phyloP scores from a whole-genome alignment of 1,284 basidiomycete genomes.

The Polyporus tsugae region DNA sequence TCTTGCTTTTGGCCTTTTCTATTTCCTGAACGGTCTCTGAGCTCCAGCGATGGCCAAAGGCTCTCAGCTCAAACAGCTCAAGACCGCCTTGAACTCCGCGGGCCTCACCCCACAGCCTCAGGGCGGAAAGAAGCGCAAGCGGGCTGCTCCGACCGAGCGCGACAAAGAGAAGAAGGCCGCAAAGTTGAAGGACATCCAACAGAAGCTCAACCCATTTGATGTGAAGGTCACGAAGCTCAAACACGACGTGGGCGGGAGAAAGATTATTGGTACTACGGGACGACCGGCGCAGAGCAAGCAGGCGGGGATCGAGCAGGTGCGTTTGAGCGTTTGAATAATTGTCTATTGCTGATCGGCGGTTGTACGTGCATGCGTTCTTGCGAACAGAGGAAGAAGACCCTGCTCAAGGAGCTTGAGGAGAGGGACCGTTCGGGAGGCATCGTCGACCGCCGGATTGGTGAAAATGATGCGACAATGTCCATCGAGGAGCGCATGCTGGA shows the following conservation, averaged over 20 bases:
- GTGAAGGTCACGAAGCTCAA: slow-evolving; percentile 91
- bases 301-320: slow-evolving; percentile 89
- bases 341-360: background rate
- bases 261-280: slow-evolving; percentile 85
- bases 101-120: slow-evolving; percentile 72
- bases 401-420: slow-evolving; percentile 89
- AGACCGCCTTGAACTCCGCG: slow-evolving; percentile 80
- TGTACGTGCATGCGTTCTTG: background rate
- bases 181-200: slow-evolving; percentile 87
- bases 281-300: slow-evolving; percentile 89
- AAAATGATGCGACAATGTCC: slow-evolving; percentile 90
- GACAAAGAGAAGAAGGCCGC: slow-evolving; percentile 82
- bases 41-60: slow-evolving; percentile 64
- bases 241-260: slow-evolving; percentile 90
- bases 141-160: slow-evolving; percentile 64
- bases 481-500: slow-evolving; percentile 98
- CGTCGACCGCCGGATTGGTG: slow-evolving; percentile 95
- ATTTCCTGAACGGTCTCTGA: no score
- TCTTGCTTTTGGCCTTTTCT: background rate
- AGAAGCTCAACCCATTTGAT: slow-evolving; percentile 93
- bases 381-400: slow-evolving; percentile 80
- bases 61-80: slow-evolving; percentile 89
- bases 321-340: slow-evolving; percentile 35
- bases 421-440: slow-evolving; percentile 87
- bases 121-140: slow-evolving; percentile 76